A percentile compares a stretch with the other conserved stretches of the same genome.
phyloP scores from a whole-genome alignment of 2,329 filamentous ascomycete genomes.

The Neofusicoccum kwambonambiense region DNA sequence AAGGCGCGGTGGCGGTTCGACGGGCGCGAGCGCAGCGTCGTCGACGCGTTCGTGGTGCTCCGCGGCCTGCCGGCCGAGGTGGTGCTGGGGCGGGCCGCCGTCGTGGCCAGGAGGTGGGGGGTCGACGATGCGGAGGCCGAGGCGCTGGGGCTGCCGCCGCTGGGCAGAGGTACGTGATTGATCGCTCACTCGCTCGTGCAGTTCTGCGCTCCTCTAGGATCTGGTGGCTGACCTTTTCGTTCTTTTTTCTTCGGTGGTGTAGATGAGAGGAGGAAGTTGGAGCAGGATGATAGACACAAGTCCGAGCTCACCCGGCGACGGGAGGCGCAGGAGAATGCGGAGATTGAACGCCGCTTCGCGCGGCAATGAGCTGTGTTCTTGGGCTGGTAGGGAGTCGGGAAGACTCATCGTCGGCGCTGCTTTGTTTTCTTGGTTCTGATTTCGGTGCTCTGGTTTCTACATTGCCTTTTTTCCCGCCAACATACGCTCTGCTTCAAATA shows the following conservation, averaged over 20 bases:
- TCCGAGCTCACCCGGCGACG: background rate
- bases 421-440: no score
- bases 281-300: background rate
- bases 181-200: background rate
- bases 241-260: no score
- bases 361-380: background rate
- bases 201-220: background rate
- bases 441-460: background rate
- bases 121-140: background rate
- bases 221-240: no score
- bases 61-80: background rate
- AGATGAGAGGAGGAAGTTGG: background rate
- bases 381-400: background rate
- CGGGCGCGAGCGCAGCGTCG: background rate
- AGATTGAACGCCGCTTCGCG: background rate
- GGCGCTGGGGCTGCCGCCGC: background rate
- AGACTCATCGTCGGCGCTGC: no score
- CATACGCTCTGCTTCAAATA: no score
- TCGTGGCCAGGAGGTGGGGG: slow-evolving; percentile 1
- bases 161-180: background rate
- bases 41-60: background rate
- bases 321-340: background rate
- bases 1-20: background rate
- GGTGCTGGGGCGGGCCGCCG: background rate
- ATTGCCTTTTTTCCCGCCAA: no score